Conservation (phyloP, 371 early-diverging fungal genomes). For the Mucor plumbeus region DNA sequence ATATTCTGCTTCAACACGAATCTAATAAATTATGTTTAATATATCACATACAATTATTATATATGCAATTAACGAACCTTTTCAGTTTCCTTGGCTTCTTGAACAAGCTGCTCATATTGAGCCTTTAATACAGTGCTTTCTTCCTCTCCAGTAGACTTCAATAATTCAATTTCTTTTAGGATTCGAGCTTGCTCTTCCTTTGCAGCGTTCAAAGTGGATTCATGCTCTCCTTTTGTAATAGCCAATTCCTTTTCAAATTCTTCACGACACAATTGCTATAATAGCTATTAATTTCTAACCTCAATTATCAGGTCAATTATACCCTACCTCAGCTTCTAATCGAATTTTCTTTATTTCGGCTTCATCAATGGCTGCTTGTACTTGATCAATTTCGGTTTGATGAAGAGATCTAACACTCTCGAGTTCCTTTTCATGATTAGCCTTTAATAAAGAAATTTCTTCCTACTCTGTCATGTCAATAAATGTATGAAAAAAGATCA, state of each 20-base stretch:
- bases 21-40: background rate
- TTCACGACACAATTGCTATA: slow-evolving; percentile 18
- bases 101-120: slow-evolving; percentile 15
- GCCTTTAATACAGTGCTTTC: slow-evolving; percentile 11
- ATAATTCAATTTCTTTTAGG: slow-evolving; percentile 19
- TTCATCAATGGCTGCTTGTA: slow-evolving; percentile 29
- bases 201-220: slow-evolving; percentile 7
- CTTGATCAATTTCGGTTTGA: slow-evolving; percentile 22
- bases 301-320: background rate
- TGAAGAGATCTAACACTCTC: slow-evolving; percentile 17
- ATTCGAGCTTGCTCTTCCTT: slow-evolving; percentile 26
- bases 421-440: slow-evolving; percentile 20
- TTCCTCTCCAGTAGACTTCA: slow-evolving; percentile 11
- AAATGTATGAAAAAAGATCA: background rate
- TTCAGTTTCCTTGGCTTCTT: slow-evolving; percentile 21
- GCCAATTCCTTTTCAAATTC: slow-evolving; percentile 26
- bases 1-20: slow-evolving; percentile 25
- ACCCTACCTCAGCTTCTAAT: slow-evolving; percentile 28
- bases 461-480: slow-evolving; percentile 7
- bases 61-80: slow-evolving; percentile 13
- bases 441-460: slow-evolving; percentile 21
- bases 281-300: background rate
- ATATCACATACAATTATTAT: background rate
- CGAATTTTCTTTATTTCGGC: slow-evolving; percentile 22
- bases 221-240: slow-evolving; percentile 15